Evolutionary conservation across 352 stramenopile species (phyloP).

Genomic region (Discostella stelligera): DNA sequence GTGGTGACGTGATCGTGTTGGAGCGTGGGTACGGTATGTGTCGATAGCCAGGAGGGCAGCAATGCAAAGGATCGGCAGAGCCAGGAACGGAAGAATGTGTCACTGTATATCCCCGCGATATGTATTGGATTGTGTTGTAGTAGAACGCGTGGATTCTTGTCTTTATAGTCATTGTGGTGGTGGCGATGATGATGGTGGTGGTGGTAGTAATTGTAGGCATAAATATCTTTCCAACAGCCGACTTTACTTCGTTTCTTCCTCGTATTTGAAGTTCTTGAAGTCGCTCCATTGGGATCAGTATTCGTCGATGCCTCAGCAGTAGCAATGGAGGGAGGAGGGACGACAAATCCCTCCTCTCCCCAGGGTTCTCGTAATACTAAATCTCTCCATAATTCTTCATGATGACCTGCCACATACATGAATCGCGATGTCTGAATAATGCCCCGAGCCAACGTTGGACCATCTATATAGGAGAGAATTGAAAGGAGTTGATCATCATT

Average conservation of each 20-base stretch:
- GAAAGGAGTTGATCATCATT: slow-evolving; percentile 63
- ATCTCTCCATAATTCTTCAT: slow-evolving; percentile 81
- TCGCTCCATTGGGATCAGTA: background rate
- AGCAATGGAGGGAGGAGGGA: slow-evolving; percentile 6
- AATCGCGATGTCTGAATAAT: slow-evolving; percentile 56
- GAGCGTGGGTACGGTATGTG: slow-evolving; percentile 50
- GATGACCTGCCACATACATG: slow-evolving; percentile 75
- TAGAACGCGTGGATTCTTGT: background rate
- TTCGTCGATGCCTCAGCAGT: background rate
- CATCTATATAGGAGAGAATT: slow-evolving; percentile 68
- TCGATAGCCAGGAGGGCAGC: slow-evolving; percentile 50
- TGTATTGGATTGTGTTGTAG: slow-evolving; percentile 57
- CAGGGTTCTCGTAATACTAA: slow-evolving; percentile 55
- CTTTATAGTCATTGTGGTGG: background rate
- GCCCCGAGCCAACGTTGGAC: slow-evolving; percentile 30
- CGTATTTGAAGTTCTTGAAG: slow-evolving; percentile 1
- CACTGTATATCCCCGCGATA: slow-evolving; percentile 71
- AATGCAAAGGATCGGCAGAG: slow-evolving; percentile 75
- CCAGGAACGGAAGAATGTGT: slow-evolving; percentile 73
- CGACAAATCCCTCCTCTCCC: slow-evolving; percentile 33
- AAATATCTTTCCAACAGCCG: slow-evolving; percentile 52
- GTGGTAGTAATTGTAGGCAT: slow-evolving; percentile 39
- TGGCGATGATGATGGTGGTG: background rate
- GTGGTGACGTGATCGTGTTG: slow-evolving; percentile 42
- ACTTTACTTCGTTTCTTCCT: background rate